phyloP scores from a whole-genome alignment of 148 eudicot genomes.

The Polygonum aviculare region DNA sequence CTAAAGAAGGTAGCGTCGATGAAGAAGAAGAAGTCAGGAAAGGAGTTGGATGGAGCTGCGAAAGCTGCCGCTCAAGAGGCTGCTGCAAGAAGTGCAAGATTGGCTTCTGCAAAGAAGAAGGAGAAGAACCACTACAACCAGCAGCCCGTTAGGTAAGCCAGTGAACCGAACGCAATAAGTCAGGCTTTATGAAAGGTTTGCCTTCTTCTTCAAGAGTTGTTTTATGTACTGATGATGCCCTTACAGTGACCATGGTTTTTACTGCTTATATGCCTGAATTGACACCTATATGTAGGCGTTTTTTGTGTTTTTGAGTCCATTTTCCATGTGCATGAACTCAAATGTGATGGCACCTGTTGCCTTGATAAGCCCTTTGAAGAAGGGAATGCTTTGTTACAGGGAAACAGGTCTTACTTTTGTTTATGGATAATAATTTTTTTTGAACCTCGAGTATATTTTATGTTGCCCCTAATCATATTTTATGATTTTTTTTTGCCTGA shows the following conservation, averaged over 20 bases:
- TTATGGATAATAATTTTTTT: neutral
- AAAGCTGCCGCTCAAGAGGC: constrained; percentile 87
- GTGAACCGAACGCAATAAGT: neutral
- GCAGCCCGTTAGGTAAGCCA: constrained; percentile 67
- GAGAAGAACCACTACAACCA: constrained; percentile 99
- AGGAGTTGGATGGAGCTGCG: constrained; percentile 79
- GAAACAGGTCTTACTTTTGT: neutral
- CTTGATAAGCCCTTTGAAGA: neutral
- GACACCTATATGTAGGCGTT: constrained; percentile 4
- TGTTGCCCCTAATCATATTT: neutral
- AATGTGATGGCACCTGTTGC: neutral
- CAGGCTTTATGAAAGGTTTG: neutral
- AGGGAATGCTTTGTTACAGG: neutral
- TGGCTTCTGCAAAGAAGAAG: constrained; percentile 96
- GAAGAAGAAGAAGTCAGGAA: constrained; percentile 87
- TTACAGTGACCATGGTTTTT: neutral
- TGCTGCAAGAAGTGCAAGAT: constrained; percentile 82
- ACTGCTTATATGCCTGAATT: neutral
- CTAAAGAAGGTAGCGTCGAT: constrained; percentile 64
- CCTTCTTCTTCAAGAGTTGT: neutral
- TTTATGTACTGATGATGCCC: neutral
- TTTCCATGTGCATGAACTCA: constrained; percentile 7
- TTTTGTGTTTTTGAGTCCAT: constrained; percentile 1
- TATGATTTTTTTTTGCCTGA: no score
- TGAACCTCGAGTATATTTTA: neutral